These are phyloP conservation scores for Xylariaceae sp. DNA, from an alignment of 2,329 filamentous ascomycete genomes.

Conservation along the genomic window DNA sequence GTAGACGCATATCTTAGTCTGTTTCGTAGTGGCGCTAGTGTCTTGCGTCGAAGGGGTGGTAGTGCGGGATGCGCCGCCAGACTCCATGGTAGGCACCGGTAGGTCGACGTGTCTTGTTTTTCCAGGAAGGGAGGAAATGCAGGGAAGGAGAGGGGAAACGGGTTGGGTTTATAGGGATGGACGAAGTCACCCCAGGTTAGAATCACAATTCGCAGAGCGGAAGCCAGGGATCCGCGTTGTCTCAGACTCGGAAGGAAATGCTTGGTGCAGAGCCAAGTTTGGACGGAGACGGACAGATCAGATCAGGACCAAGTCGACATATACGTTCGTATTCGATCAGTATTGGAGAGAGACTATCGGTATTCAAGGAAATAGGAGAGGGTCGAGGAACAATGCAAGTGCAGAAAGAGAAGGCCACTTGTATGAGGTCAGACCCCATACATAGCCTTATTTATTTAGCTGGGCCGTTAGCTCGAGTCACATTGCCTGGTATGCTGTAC, in stretches of 20 bases:
- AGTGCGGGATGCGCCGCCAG: conserved; percentile 34
- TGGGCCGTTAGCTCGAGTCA: conserved; percentile 5
- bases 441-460: neutral
- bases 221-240: conserved; percentile 8
- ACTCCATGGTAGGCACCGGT: conserved; percentile 32
- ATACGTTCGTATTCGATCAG: neutral
- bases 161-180: too few species aligned
- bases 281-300: conserved; percentile 6
- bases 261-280: neutral
- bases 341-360: neutral
- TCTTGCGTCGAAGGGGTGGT: conserved; percentile 28
- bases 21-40: conserved; percentile 32
- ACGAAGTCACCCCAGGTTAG: too few species aligned
- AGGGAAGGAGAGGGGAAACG: neutral
- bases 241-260: conserved; percentile 13
- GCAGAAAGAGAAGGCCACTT: neutral
- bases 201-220: neutral
- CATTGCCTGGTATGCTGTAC: too few species aligned
- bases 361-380: neutral
- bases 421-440: neutral
- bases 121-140: neutral
- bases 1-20: conserved; percentile 82
- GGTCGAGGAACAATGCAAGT: neutral
- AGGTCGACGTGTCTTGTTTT: too few species aligned
- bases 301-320: conserved; percentile 8